A percentile compares a stretch with the other conserved stretches of the same genome.
Evolutionary conservation across 805 yeast species (phyloP).

Genomic region (Clavispora vitiphila): DNA sequence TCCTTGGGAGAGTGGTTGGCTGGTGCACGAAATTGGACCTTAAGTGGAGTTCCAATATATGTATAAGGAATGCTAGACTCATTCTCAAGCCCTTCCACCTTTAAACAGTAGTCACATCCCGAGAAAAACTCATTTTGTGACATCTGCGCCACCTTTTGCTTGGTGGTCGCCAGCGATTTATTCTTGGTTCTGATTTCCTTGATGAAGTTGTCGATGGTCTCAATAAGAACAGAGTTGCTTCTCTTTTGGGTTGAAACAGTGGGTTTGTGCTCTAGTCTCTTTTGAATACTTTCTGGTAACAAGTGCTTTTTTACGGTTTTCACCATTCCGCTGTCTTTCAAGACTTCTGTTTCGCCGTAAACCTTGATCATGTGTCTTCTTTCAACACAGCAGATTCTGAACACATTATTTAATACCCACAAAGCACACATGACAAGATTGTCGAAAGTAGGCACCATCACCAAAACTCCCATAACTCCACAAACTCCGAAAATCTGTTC

Average conservation of each 20-base stretch:
- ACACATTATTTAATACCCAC: conserved; percentile 63
- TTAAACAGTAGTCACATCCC: conserved; percentile 29
- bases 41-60: conserved; percentile 49
- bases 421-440: conserved; percentile 45
- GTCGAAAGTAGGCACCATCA: conserved; percentile 50
- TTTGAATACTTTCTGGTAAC: conserved; percentile 35
- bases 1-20: conserved; percentile 45
- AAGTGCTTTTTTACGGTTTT: conserved; percentile 39
- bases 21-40: conserved; percentile 53
- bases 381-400: conserved; percentile 70
- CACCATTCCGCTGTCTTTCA: conserved; percentile 49
- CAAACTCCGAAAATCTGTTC: conserved; percentile 74
- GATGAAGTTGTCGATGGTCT: conserved; percentile 44
- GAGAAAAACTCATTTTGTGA: conserved; percentile 37
- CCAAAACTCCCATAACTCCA: conserved; percentile 72
- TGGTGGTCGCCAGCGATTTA: conserved; percentile 18
- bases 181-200: conserved; percentile 32
- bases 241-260: conserved; percentile 5
- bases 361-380: conserved; percentile 72
- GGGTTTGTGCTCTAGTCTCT: conserved; percentile 17
- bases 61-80: conserved; percentile 13
- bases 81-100: conserved; percentile 18
- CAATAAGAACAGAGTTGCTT: conserved; percentile 34
- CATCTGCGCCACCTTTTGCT: conserved; percentile 33
- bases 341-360: conserved; percentile 60